Percentiles rank a stretch among this genome's conserved stretches.
phyloP scores from a whole-genome alignment of 2,329 filamentous ascomycete species.

The Penicillium psychrosexuale region DNA sequence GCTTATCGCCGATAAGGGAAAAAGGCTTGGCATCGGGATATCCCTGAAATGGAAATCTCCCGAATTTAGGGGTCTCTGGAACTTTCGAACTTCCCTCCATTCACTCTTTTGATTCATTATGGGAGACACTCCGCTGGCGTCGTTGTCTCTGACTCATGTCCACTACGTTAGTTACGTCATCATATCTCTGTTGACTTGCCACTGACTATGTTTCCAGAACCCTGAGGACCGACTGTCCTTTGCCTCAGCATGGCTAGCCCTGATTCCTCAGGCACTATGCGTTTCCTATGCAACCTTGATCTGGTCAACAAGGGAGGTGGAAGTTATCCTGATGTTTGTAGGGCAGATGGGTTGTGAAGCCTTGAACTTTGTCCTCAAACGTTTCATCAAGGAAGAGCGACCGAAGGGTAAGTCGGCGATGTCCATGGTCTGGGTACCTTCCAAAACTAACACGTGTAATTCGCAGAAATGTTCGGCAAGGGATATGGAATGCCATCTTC shows the following conservation, averaged over 20 bases:
- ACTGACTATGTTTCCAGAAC: slow-evolving; percentile 56
- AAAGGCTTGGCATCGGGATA: not conserved
- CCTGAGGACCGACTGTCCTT: slow-evolving; percentile 80
- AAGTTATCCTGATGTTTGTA: slow-evolving; percentile 83
- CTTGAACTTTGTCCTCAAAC: slow-evolving; percentile 84
- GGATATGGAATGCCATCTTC: slow-evolving; percentile 97
- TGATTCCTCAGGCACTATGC: slow-evolving; percentile 87
- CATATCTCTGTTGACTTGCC: not conserved
- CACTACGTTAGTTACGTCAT: slow-evolving; percentile 69
- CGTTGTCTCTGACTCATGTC: slow-evolving; percentile 90
- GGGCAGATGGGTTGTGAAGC: slow-evolving; percentile 91
- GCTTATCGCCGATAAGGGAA: not conserved
- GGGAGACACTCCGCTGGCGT: slow-evolving; percentile 64
- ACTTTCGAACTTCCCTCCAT: not conserved
- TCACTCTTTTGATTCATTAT: slow-evolving; percentile 9
- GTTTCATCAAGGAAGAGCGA: slow-evolving; percentile 86
- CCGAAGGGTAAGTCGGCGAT: slow-evolving; percentile 62
- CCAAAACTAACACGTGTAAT: slow-evolving; percentile 2
- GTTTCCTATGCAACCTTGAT: slow-evolving; percentile 86
- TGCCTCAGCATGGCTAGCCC: slow-evolving; percentile 87
- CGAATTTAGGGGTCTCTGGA: not conserved
- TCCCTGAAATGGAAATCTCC: not conserved
- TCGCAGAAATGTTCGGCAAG: slow-evolving; percentile 69
- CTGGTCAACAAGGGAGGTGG: slow-evolving; percentile 85
- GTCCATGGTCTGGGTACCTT: not conserved